A percentile compares a stretch with the other conserved stretches of the same genome.
Evolutionary conservation across 306 rosid genomes (phyloP).

Genomic region (Begonia masoniana): DNA sequence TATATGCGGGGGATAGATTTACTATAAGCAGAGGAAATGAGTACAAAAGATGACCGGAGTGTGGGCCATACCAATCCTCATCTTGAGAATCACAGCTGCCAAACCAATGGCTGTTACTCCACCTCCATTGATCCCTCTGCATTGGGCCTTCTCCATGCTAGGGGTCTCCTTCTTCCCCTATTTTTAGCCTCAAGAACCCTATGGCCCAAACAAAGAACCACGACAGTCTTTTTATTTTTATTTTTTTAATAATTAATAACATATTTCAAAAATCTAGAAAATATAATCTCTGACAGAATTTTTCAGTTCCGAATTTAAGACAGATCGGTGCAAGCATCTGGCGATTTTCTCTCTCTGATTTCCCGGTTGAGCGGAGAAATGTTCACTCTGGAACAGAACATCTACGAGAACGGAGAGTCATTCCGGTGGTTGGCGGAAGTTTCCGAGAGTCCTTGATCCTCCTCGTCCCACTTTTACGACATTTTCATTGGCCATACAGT

Average conservation of each 20-base stretch:
- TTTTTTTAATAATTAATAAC: no score
- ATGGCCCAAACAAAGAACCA: no score
- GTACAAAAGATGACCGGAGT: background rate
- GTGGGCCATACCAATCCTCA: constrained; percentile 2
- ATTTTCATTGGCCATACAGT: no score
- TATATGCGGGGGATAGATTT: background rate
- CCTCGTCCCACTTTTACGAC: background rate
- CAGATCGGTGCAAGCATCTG: no score
- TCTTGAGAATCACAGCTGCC: background rate
- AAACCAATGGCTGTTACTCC: background rate
- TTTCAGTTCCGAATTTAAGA: no score
- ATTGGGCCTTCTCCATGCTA: background rate
- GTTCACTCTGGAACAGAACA: background rate
- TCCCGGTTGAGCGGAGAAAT: background rate
- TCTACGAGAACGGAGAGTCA: background rate
- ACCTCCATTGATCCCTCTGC: background rate
- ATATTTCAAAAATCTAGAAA: no score
- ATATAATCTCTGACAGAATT: no score
- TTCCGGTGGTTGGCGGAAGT: background rate
- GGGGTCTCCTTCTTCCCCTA: no score
- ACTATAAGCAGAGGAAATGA: background rate
- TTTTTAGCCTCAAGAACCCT: no score
- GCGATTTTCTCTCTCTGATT: no score
- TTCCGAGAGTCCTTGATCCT: background rate
- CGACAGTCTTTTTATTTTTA: no score